These are phyloP conservation scores for Lactarius akahatsu DNA, from an alignment of 768 basidiomycete species.

Conservation along the genomic window DNA sequence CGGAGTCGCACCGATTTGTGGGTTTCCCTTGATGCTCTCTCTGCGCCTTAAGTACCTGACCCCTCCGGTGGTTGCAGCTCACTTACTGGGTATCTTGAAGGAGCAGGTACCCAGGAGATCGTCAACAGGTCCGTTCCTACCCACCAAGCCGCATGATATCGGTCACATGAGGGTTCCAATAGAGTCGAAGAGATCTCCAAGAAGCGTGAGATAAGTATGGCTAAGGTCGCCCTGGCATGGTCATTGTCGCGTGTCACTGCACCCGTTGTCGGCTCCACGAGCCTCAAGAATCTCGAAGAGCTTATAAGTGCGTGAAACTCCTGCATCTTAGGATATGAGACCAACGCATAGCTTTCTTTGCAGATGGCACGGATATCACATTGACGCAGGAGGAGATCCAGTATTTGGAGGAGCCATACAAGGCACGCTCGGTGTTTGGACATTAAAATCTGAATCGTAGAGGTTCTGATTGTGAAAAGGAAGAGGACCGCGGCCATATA, in stretches of 20 bases:
- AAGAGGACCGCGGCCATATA: no score
- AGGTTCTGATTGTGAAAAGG: not conserved
- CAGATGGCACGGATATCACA: constrained; percentile 17
- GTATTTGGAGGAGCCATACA: constrained; percentile 27
- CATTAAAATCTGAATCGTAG: not conserved
- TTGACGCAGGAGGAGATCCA: constrained; percentile 22
- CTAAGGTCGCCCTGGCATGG: constrained; percentile 44
- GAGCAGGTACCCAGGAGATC: constrained; percentile 18
- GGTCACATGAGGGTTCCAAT: not conserved
- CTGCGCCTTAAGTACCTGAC: not conserved
- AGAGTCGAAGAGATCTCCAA: constrained; percentile 44
- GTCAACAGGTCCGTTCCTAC: constrained; percentile 18
- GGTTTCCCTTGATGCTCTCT: not conserved
- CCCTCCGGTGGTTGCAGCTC: constrained; percentile 6
- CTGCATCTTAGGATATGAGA: not conserved
- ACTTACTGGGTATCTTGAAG: not conserved
- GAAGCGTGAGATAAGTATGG: constrained; percentile 43
- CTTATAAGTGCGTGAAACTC: constrained; percentile 19
- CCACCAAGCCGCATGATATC: no score
- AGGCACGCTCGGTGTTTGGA: constrained; percentile 23
- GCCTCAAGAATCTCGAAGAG: constrained; percentile 24
- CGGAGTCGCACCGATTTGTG: constrained; percentile 18
- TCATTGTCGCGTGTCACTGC: constrained; percentile 16
- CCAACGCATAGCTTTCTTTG: not conserved
- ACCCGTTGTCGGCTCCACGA: constrained; percentile 24